Base-by-base conservation (phyloP, 2,329 filamentous ascomycete genomes). In the Helotiales sp. region DNA sequence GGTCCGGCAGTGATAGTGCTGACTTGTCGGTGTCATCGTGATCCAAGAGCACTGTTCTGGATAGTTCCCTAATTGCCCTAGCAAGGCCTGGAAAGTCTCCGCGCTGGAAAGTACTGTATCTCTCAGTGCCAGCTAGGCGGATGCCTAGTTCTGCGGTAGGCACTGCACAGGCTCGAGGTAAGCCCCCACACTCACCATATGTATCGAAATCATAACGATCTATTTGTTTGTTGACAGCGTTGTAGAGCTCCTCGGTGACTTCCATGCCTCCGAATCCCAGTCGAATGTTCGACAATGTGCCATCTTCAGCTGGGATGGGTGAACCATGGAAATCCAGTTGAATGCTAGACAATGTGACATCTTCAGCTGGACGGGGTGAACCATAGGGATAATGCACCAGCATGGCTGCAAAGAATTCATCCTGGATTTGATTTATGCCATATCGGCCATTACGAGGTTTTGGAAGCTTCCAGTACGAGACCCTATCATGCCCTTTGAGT, bases 401-500 rank as follows among this genome's bases (percentile, higher is more conserved):
- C 57, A 71, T 69, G 3, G 66, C 71, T 17, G 40, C 10, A 60
- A 66, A 63, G 49, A 72, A 73, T 2, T 50, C 64, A 8, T 64
- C 47, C 43, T 75, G 71, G n/a, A 69, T 34, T 22, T 71, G 69
- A 61, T 75, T 75, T 26, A 71, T 59, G 6, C 69, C 72, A 61
- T 68, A 69, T 17, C 34, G 34, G 1, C 17, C 13, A 6, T 47
- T 24, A 1, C 62, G 2, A 40, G 60, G 54, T 13, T 22, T 52
- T 15, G 73, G 70, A 22, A 75, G 30, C n/a, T 70, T 74, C 73
- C 73, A 75, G 57, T 73, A 75, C 26, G 55, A 63, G 24, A 49
- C 54, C 24, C 22, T 13, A 3, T 50, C 30, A 3, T 43, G 6
- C 8, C 30, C 24, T 8, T 43, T 59, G 4, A 68, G 45, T 15